Evolutionary conservation across 23 red algal genomes (phyloP).

Genomic region (Cyanidioschyzon merolae): DNA sequence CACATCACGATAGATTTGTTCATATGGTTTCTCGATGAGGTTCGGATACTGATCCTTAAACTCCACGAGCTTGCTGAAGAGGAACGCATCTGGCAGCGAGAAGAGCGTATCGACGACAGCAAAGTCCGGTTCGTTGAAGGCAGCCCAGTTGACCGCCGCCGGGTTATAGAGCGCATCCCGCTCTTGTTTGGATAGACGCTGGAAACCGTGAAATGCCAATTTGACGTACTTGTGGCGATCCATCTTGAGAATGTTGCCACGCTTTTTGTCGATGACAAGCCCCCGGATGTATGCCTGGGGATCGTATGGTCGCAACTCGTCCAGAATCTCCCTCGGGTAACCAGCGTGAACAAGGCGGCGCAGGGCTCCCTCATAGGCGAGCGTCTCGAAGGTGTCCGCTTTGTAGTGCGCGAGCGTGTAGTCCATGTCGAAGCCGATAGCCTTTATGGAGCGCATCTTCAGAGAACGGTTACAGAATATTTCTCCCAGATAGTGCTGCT

Average conservation of each 20-base stretch:
- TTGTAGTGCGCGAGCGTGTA: slow-evolving; percentile 93
- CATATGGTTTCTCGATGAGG: slow-evolving; percentile 39
- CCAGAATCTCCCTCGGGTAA: slow-evolving; percentile 61
- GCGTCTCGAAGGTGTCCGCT: slow-evolving; percentile 65
- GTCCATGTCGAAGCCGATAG: slow-evolving; percentile 98
- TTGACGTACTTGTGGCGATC: slow-evolving; percentile 99
- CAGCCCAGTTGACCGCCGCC: slow-evolving; percentile 34
- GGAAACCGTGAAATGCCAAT: slow-evolving; percentile 71
- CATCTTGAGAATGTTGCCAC: slow-evolving; percentile 94
- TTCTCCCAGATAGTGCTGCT: slow-evolving; percentile 49
- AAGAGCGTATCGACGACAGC: slow-evolving; percentile 89
- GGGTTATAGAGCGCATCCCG: slow-evolving; percentile 68
- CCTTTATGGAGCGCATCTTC: slow-evolving; percentile 83
- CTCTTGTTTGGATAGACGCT: slow-evolving; percentile 52
- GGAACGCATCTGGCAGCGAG: slow-evolving; percentile 86
- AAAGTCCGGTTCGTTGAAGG: slow-evolving; percentile 69
- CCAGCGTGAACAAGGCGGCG: slow-evolving; percentile 52
- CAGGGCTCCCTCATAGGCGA: slow-evolving; percentile 65
- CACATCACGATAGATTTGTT: slow-evolving; percentile 76
- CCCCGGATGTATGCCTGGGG: slow-evolving; percentile 72
- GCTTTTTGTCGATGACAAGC: slow-evolving; percentile 82
- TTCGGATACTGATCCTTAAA: slow-evolving; percentile 66
- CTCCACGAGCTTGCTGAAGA: slow-evolving; percentile 68
- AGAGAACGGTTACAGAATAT: slow-evolving; percentile 94
- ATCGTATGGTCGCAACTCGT: slow-evolving; percentile 45